Evolutionary conservation across 305 asterid species (phyloP).

Genomic region (Fraxinus platypoda): DNA sequence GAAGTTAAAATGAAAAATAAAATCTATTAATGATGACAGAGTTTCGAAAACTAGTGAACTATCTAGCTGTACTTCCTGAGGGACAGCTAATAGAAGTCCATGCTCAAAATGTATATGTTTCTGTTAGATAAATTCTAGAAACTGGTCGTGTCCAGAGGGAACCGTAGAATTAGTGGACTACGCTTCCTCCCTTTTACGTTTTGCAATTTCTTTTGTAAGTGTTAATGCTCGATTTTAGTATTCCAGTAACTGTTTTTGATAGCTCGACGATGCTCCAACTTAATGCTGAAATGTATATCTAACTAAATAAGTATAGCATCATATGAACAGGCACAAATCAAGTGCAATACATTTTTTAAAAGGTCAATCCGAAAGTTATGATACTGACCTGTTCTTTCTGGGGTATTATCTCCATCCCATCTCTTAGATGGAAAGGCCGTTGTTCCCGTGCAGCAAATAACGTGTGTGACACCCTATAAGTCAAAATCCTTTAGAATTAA

Average conservation of each 20-base stretch:
- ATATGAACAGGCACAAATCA: background rate
- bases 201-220: background rate
- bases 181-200: background rate
- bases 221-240: background rate
- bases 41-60: background rate
- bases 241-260: background rate
- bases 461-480: slow-evolving; percentile 82
- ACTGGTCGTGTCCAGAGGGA: background rate
- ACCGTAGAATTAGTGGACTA: background rate
- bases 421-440: slow-evolving; percentile 95
- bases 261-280: background rate
- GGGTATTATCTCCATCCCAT: slow-evolving; percentile 98
- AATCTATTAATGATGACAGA: background rate
- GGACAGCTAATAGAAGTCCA: background rate
- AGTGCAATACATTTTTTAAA: background rate
- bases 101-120: background rate
- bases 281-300: background rate
- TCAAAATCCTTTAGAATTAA: slow-evolving; percentile 6
- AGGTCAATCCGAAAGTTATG: slow-evolving; percentile 11
- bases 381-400: slow-evolving; percentile 89
- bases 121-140: background rate
- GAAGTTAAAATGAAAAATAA: background rate
- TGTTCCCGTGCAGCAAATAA: slow-evolving; percentile 94
- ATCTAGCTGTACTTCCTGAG: background rate
- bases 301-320: background rate